phyloP scores from a whole-genome alignment of 2,329 filamentous ascomycete genomes.

The Didymella glomerata region DNA sequence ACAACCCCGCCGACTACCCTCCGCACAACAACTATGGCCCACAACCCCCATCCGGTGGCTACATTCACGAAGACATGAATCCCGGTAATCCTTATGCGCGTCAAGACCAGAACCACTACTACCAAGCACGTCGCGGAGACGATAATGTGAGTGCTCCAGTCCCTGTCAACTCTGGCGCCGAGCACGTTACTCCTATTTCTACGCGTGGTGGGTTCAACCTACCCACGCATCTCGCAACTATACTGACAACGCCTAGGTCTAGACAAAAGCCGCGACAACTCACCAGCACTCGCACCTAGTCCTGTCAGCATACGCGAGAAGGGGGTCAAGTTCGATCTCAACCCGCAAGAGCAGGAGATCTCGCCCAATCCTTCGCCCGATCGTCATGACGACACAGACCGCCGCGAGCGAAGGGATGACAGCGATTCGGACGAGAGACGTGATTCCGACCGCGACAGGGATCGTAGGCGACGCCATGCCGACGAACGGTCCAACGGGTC shows the following conservation, averaged over 20 bases:
- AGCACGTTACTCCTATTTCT: constrained; percentile 27
- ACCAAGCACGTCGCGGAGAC: constrained; percentile 50
- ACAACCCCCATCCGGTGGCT: constrained; percentile 38
- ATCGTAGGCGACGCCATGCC: neutral
- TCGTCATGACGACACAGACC: constrained; percentile 13
- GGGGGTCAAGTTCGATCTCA: constrained; percentile 52
- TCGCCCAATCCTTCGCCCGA: constrained; percentile 28
- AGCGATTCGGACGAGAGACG: neutral
- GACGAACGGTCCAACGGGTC: neutral
- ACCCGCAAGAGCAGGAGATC: constrained; percentile 38
- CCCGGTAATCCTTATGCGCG: constrained; percentile 42
- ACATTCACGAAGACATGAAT: constrained; percentile 41
- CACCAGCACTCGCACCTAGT: constrained; percentile 24
- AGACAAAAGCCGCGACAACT: constrained; percentile 2
- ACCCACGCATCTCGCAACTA: constrained; percentile 20
- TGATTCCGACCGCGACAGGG: neutral
- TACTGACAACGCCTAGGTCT: constrained; percentile 39
- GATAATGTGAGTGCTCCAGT: constrained; percentile 61
- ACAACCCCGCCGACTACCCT: constrained; percentile 57
- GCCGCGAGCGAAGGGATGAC: neutral
- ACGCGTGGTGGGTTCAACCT: constrained; percentile 28
- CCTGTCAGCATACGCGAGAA: constrained; percentile 35
- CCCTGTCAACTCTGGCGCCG: constrained; percentile 39
- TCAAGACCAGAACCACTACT: constrained; percentile 40
- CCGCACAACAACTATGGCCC: constrained; percentile 39